Evolutionary conservation across 176 grass and related monocot species (phyloP).

Genomic region (Themeda triandra): DNA sequence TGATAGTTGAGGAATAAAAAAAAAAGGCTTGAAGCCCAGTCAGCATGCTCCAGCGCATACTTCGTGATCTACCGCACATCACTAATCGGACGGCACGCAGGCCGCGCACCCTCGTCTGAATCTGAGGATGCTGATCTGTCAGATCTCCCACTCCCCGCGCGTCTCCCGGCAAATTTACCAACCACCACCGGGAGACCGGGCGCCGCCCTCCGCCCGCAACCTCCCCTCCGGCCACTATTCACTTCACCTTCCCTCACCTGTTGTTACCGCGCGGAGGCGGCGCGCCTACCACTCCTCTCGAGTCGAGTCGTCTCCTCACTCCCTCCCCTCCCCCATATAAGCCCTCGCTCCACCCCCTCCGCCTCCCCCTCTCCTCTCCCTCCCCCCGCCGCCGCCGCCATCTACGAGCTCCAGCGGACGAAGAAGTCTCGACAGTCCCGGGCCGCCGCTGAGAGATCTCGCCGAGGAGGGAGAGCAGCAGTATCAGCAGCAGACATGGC

Average conservation of each 20-base stretch:
- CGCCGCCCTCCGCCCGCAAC: slow-evolving; percentile 20
- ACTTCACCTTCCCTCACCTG: not conserved
- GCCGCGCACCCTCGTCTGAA: not conserved
- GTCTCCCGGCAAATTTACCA: slow-evolving; percentile 39
- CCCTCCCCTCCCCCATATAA: slow-evolving; percentile 20
- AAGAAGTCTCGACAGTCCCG: not conserved
- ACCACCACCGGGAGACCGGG: slow-evolving; percentile 10
- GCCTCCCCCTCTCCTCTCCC: not conserved
- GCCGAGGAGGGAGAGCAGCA: slow-evolving; percentile 4
- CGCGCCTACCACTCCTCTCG: not conserved
- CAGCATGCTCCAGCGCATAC: not conserved
- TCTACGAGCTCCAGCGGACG: not conserved
- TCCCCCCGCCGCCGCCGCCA: not conserved
- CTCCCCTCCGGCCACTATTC: slow-evolving; percentile 5
- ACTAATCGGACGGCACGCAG: not conserved
- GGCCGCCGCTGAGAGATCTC: slow-evolving; percentile 30
- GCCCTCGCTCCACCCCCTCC: not conserved
- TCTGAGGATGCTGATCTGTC: not conserved
- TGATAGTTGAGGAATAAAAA: too few species aligned
- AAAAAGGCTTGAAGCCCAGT: too few species aligned
- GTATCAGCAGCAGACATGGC: not conserved
- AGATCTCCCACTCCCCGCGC: not conserved
- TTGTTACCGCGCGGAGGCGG: slow-evolving; percentile 21
- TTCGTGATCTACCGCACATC: not conserved
- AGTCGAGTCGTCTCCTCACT: not conserved